phyloP scores from a whole-genome alignment of 1,284 basidiomycete species.

The Puccinia novopanici region DNA sequence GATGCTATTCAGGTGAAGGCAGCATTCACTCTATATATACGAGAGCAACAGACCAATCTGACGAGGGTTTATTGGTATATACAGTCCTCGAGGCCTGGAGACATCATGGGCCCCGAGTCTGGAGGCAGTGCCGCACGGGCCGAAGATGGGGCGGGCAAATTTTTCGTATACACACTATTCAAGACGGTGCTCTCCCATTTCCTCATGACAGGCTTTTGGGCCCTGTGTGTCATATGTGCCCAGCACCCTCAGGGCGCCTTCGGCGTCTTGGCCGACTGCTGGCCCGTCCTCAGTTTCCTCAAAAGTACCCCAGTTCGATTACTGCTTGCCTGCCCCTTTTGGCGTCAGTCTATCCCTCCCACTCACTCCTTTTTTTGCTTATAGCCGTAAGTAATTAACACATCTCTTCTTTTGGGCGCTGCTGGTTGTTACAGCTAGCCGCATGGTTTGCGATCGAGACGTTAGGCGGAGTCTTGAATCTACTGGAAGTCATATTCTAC shows the following conservation, averaged over 20 bases:
- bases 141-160: slow-evolving; percentile 16
- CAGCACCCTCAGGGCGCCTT: slow-evolving; percentile 34
- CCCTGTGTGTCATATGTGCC: background rate
- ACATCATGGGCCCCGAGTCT: slow-evolving; percentile 41
- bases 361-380: background rate
- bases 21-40: too few species aligned
- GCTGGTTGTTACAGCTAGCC: slow-evolving; percentile 4
- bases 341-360: slow-evolving; percentile 17
- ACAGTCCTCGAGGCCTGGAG: slow-evolving; percentile 45
- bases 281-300: background rate
- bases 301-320: slow-evolving; percentile 25
- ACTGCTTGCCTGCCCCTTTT: background rate
- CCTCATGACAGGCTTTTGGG: slow-evolving; percentile 12
- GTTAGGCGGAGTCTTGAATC: slow-evolving; percentile 28
- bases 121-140: slow-evolving; percentile 1
- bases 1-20: slow-evolving; percentile 35
- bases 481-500: slow-evolving; percentile 36
- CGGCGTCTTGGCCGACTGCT: slow-evolving; percentile 12
- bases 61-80: too few species aligned
- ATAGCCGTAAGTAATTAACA: too few species aligned
- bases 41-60: too few species aligned
- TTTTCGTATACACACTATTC: background rate
- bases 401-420: too few species aligned
- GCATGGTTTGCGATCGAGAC: slow-evolving; percentile 28
- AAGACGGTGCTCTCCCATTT: slow-evolving; percentile 17